Percentiles rank a stretch among this genome's conserved stretches.
Evolutionary conservation across 306 rosid species (phyloP).

Genomic region (Acacia crassicarpa): DNA sequence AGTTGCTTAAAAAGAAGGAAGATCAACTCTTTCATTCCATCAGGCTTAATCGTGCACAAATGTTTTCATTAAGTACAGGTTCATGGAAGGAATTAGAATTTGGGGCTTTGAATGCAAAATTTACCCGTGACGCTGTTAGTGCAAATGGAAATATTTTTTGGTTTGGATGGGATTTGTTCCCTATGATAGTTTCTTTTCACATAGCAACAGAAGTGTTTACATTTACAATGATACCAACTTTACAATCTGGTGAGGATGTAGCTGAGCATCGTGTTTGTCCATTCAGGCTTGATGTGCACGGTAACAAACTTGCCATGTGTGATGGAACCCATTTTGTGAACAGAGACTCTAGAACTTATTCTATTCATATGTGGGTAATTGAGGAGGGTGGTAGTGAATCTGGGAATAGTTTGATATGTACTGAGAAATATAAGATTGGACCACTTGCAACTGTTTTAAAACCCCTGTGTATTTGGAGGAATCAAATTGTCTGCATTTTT

Average conservation of each 20-base stretch:
- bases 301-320: too few species aligned
- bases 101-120: not conserved
- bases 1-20: not conserved
- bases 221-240: not conserved
- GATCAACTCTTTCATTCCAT: too few species aligned
- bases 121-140: not conserved
- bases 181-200: not conserved
- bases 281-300: not conserved
- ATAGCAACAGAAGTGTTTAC: not conserved
- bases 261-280: not conserved
- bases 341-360: too few species aligned
- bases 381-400: not conserved
- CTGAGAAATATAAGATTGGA: not conserved
- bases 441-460: not conserved
- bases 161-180: fast-evolving
- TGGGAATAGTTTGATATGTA: not conserved
- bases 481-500: not conserved
- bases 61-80: not conserved
- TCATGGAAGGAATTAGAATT: not conserved
- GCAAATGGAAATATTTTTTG: not conserved
- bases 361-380: not conserved
- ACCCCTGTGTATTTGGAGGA: not conserved
- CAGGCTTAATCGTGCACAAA: not conserved
- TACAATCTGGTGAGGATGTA: not conserved
- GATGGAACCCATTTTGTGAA: too few species aligned